These are phyloP conservation scores for Dendrobium chrysotoxum DNA, from an alignment of 106 monocot species.

Conservation along the genomic window DNA sequence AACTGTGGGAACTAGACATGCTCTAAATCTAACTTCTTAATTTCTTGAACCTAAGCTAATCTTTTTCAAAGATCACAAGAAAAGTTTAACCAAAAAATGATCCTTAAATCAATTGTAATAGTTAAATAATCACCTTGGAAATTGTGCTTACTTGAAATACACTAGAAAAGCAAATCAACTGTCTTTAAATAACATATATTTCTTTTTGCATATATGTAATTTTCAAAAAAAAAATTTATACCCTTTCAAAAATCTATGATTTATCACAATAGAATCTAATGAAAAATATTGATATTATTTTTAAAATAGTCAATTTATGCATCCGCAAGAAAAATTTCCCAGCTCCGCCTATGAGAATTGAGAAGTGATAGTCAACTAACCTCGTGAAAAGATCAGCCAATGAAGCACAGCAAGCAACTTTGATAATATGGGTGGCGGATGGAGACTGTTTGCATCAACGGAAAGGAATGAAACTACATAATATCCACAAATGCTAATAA, in stretches of 20 bases:
- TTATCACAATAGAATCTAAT: too few relatives aligned
- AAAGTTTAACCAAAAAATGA: neutral
- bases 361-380: constrained; percentile 23
- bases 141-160: neutral
- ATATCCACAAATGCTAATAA: neutral
- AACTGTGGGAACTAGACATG: neutral
- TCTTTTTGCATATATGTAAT: too few relatives aligned
- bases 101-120: neutral
- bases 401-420: constrained; percentile 64
- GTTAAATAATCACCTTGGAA: neutral
- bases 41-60: neutral
- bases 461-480: neutral
- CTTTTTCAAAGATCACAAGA: neutral
- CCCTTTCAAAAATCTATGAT: too few relatives aligned
- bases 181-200: too few relatives aligned
- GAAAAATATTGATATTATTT: too few relatives aligned
- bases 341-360: too few relatives aligned
- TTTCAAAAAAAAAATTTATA: too few relatives aligned
- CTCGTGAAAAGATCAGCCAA: constrained; percentile 77
- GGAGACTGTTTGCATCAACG: constrained; percentile 36
- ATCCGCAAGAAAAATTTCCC: too few relatives aligned
- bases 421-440: constrained; percentile 44
- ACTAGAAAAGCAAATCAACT: neutral
- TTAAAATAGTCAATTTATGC: too few relatives aligned
- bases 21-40: neutral